Evolutionary conservation across 208 protist species (phyloP), one percentile per base, ranked within the genome.

Genomic region (Sergeia podlipaevii): DNA sequence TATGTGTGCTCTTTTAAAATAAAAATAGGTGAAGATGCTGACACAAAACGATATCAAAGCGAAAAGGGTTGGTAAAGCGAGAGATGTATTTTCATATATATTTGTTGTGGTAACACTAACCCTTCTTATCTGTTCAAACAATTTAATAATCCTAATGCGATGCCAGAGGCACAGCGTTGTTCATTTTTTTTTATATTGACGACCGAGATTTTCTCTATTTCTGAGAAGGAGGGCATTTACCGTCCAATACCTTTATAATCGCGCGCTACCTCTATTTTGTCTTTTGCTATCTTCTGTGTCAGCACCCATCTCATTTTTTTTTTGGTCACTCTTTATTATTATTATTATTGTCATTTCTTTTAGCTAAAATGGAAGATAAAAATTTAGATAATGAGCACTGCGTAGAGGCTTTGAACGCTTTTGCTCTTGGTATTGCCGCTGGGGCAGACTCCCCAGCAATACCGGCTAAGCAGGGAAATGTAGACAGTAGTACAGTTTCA

Each of bases 131-230:
- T n/a, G n/a, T n/a, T n/a, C n/a, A n/a, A n/a, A n/a, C n/a, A n/a
- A n/a, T n/a, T n/a, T n/a, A n/a, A n/a, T n/a, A n/a, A n/a, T n/a
- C n/a, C n/a, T n/a, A n/a, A n/a, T n/a, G n/a, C n/a, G n/a, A n/a
- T n/a, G n/a, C n/a, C n/a, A n/a, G n/a, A n/a, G n/a, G 11, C 42
- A 60, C 6, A 87, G 83, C 53, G 29, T 83, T 8, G 56, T 20
- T 85, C 64, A 54, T 4, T 45, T 24, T 23, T 24, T 42, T 58
- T 59, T 0, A 26, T 53, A 54, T 44, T 26, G 15, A 37, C 38
- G 15, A 33, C 29, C 38, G 20, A 20, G 3, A 4, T 44, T 44
- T 3, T 4, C 54, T 43, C 28, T 39, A 33, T 54, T 32, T n/a
- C 41, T 62, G 15, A n/a, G 23, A n/a, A 5, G 30, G 34, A 15